Evolutionary conservation across 140 eudicot genomes (phyloP).

Genomic region (Bidens hawaiensis): DNA sequence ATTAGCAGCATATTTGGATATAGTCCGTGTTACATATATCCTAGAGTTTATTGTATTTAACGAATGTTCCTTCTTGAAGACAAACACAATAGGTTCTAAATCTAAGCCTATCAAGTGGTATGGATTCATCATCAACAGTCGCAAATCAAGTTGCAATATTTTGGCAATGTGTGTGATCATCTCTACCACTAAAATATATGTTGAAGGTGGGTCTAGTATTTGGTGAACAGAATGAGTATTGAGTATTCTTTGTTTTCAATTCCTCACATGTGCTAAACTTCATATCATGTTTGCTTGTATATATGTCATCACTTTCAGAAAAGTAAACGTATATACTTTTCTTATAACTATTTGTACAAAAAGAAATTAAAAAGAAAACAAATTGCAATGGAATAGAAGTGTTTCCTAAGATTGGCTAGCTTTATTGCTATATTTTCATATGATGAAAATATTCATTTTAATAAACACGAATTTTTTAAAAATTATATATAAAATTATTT

Average conservation of each 20-base stretch:
- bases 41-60: too few species aligned
- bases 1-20: too few species aligned
- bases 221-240: constrained; percentile 27
- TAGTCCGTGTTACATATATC: too few species aligned
- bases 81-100: background rate
- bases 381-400: constrained; percentile 6
- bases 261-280: constrained; percentile 30
- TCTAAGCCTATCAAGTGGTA: too few species aligned
- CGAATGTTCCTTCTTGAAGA: background rate
- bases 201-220: constrained; percentile 20
- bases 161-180: constrained; percentile 18
- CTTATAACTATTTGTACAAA: too few species aligned
- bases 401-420: constrained; percentile 16
- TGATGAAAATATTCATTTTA: too few species aligned
- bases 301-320: constrained; percentile 16
- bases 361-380: too few species aligned
- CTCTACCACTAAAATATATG: background rate
- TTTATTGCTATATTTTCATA: too few species aligned
- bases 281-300: constrained; percentile 33
- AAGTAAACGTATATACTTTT: constrained; percentile 18
- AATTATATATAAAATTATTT: too few species aligned
- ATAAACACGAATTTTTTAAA: too few species aligned
- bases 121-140: background rate
- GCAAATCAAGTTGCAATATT: background rate
- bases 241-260: constrained; percentile 29